Evolutionary conservation across 2,329 filamentous ascomycete species (phyloP).

Genomic region (Penicillium sp.): DNA sequence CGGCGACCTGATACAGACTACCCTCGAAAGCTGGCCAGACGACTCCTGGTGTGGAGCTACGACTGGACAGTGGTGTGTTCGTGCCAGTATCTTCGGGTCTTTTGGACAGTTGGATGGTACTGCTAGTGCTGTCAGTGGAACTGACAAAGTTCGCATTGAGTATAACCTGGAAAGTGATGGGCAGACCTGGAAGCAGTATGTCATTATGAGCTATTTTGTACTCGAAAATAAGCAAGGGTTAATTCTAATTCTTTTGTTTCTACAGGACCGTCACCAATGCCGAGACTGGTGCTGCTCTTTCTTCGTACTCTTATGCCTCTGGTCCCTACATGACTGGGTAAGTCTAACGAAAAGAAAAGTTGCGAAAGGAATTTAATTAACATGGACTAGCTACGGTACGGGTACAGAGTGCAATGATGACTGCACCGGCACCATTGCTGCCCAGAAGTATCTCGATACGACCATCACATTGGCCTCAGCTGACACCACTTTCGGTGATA

Average conservation of each 20-base stretch:
- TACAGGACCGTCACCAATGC: constrained; percentile 41
- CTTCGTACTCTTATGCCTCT: constrained; percentile 38
- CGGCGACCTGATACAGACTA: constrained; percentile 49
- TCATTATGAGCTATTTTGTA: neutral
- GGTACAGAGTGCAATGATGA: constrained; percentile 47
- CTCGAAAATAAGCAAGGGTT: neutral
- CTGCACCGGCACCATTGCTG: constrained; percentile 45
- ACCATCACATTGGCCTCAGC: constrained; percentile 42
- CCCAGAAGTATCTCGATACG: constrained; percentile 46
- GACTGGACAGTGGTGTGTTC: constrained; percentile 47
- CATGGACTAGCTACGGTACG: constrained; percentile 34
- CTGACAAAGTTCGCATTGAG: constrained; percentile 38
- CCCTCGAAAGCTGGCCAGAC: constrained; percentile 46
- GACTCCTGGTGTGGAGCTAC: constrained; percentile 49
- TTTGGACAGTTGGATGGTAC: constrained; percentile 46
- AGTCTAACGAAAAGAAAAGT: neutral
- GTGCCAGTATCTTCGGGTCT: constrained; percentile 46
- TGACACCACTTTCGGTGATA: constrained; percentile 32
- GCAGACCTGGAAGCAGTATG: constrained; percentile 37
- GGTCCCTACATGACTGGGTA: constrained; percentile 44
- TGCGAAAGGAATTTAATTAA: constrained; percentile 10
- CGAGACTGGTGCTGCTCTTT: constrained; percentile 37
- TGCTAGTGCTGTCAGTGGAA: constrained; percentile 22
- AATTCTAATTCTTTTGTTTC: neutral
- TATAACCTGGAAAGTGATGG: constrained; percentile 29